phyloP scores from a whole-genome alignment of 192 early-diverging fungal species.

The Physocladia obscura region DNA sequence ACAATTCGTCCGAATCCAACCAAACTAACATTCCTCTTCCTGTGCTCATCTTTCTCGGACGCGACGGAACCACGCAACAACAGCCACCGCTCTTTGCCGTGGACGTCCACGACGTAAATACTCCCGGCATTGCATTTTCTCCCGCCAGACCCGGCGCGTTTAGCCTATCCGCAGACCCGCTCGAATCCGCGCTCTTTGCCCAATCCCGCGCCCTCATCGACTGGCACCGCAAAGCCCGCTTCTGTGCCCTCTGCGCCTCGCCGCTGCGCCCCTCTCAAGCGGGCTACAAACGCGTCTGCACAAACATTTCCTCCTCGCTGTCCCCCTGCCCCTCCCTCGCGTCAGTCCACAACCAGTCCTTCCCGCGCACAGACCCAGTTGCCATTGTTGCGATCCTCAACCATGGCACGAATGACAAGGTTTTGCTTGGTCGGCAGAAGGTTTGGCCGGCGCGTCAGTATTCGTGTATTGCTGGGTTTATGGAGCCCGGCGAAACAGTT shows the following conservation, averaged over 20 bases:
- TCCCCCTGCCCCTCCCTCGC: conserved; percentile 24
- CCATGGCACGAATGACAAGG: conserved; percentile 31
- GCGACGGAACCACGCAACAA: background rate
- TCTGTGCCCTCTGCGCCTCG: conserved; percentile 47
- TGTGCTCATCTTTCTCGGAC: conserved; percentile 1
- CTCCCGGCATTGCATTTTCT: background rate
- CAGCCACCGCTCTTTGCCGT: background rate
- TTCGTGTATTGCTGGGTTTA: conserved; percentile 48
- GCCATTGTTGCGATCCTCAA: conserved; percentile 44
- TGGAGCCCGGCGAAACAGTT: conserved; percentile 50
- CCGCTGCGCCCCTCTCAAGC: conserved; percentile 18
- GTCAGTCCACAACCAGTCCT: conserved; percentile 40
- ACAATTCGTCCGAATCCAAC: background rate
- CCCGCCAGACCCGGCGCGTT: conserved; percentile 23
- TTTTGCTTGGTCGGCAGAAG: conserved; percentile 52
- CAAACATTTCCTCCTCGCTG: background rate
- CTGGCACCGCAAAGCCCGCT: conserved; percentile 49
- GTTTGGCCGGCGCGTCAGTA: conserved; percentile 46
- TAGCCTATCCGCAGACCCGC: background rate
- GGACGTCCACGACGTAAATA: background rate
- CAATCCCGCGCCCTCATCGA: conserved; percentile 48
- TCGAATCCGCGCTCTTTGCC: conserved; percentile 38
- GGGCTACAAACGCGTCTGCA: conserved; percentile 42
- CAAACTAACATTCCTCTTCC: background rate
- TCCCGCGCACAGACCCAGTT: conserved; percentile 60